Percentiles rank a stretch among this genome's conserved stretches.
phyloP scores from a whole-genome alignment of 257 asterid genomes.

The Lavandula angustifolia region DNA sequence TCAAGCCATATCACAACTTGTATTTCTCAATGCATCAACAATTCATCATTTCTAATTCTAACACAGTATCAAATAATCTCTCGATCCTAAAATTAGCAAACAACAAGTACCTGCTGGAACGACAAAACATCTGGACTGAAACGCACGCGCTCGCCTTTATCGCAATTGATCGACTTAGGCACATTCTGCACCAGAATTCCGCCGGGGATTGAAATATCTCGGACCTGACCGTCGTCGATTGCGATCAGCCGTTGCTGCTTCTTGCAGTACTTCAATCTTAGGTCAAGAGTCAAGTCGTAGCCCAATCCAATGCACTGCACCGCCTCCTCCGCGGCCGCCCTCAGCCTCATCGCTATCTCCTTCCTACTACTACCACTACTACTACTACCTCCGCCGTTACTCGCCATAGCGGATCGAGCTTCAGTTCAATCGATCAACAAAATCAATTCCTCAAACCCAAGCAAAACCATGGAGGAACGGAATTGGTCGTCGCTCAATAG shows the following conservation, averaged over 20 bases:
- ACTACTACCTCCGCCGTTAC: slow-evolving; percentile 26
- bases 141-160: slow-evolving; percentile 81
- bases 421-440: neutral
- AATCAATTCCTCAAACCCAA: slow-evolving; percentile 18
- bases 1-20: neutral
- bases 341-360: slow-evolving; percentile 61
- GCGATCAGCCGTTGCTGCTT: slow-evolving; percentile 54
- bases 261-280: slow-evolving; percentile 58
- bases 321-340: slow-evolving; percentile 66
- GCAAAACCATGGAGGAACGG: neutral
- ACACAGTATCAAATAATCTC: slow-evolving; percentile 3
- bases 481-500: neutral
- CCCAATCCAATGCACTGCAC: slow-evolving; percentile 70
- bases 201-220: slow-evolving; percentile 73
- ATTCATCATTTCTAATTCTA: neutral
- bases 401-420: slow-evolving; percentile 28
- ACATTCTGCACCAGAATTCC: slow-evolving; percentile 74
- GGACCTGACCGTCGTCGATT: slow-evolving; percentile 60
- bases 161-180: slow-evolving; percentile 65
- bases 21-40: neutral
- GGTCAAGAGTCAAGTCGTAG: slow-evolving; percentile 58
- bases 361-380: slow-evolving; percentile 38
- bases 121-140: slow-evolving; percentile 67
- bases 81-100: neutral
- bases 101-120: slow-evolving; percentile 64